A percentile compares a stretch with the other conserved stretches of the same genome.
These are phyloP conservation scores for Ogataea ramenticola DNA, from an alignment of 805 yeast species.

Conservation along the genomic window DNA sequence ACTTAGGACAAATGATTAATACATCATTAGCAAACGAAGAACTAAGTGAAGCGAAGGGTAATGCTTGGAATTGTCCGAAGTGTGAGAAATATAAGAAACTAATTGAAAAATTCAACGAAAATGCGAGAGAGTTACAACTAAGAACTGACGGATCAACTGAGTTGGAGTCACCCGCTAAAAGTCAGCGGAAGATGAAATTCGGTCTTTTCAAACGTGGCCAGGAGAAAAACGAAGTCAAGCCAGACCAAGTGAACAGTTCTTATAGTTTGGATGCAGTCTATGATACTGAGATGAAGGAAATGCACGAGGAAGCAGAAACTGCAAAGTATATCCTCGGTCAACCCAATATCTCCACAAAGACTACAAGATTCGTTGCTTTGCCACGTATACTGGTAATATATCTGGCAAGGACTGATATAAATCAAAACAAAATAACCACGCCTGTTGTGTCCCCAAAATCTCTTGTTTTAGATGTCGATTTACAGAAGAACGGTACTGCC, in stretches of 20 bases:
- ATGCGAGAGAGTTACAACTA: neutral
- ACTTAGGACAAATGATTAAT: conserved; percentile 54
- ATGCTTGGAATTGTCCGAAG: conserved; percentile 81
- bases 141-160: neutral
- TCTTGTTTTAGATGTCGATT: conserved; percentile 12
- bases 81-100: conserved; percentile 34
- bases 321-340: conserved; percentile 13
- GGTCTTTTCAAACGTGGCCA: neutral
- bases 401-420: conserved; percentile 23
- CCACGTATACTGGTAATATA: conserved; percentile 27
- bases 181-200: neutral
- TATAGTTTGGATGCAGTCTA: conserved; percentile 2
- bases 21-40: conserved; percentile 60
- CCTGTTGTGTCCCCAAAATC: conserved; percentile 17
- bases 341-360: conserved; percentile 22
- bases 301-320: conserved; percentile 2
- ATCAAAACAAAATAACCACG: conserved; percentile 20
- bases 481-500: conserved; percentile 49
- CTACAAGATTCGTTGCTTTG: conserved; percentile 26
- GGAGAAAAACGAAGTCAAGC: conserved; percentile 7
- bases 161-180: neutral
- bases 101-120: conserved; percentile 8
- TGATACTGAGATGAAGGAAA: conserved; percentile 1
- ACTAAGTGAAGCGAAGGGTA: conserved; percentile 51
- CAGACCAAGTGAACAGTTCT: conserved; percentile 3